These are phyloP conservation scores for Candida smagusa DNA, from an alignment of 1,139 yeast species.

Conservation along the genomic window DNA sequence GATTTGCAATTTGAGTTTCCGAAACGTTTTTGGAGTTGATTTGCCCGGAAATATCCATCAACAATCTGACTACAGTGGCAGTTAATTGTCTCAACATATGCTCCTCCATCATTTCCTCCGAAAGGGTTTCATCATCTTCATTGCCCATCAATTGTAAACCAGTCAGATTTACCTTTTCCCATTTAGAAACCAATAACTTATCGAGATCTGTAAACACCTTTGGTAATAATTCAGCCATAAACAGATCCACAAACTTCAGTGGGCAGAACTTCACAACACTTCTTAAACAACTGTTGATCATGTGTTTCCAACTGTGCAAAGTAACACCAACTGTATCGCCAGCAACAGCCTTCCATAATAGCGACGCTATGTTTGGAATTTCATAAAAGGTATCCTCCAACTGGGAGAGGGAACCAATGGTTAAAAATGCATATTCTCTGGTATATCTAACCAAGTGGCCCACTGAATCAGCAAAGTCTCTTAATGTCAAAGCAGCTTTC, in stretches of 20 bases:
- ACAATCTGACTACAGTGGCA: constrained; percentile 84
- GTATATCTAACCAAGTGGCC: constrained; percentile 95
- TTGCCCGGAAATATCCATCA: constrained; percentile 89
- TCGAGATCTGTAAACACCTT: constrained; percentile 72
- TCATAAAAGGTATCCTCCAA: constrained; percentile 87
- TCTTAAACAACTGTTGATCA: constrained; percentile 85
- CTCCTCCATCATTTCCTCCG: constrained; percentile 99
- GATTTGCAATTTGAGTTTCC: constrained; percentile 61
- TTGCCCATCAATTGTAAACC: constrained; percentile 72
- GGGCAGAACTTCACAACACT: constrained; percentile 91
- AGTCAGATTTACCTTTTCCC: constrained; percentile 69
- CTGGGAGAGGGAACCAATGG: constrained; percentile 86
- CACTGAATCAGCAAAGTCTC: constrained; percentile 98
- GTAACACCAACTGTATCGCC: constrained; percentile 86
- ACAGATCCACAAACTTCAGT: constrained; percentile 56
- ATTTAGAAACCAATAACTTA: constrained; percentile 60
- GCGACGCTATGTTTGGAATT: constrained; percentile 73
- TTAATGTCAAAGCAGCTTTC: constrained; percentile 84
- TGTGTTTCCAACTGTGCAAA: constrained; percentile 94
- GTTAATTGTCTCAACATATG: constrained; percentile 90
- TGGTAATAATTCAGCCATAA: constrained; percentile 77
- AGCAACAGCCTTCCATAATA: constrained; percentile 82
- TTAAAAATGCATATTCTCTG: constrained; percentile 89
- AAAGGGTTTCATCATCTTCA: constrained; percentile 76
- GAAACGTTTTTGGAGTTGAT: constrained; percentile 42